Base-by-base conservation (phyloP, 768 basidiomycete genomes). In the Mycena maculata region DNA sequence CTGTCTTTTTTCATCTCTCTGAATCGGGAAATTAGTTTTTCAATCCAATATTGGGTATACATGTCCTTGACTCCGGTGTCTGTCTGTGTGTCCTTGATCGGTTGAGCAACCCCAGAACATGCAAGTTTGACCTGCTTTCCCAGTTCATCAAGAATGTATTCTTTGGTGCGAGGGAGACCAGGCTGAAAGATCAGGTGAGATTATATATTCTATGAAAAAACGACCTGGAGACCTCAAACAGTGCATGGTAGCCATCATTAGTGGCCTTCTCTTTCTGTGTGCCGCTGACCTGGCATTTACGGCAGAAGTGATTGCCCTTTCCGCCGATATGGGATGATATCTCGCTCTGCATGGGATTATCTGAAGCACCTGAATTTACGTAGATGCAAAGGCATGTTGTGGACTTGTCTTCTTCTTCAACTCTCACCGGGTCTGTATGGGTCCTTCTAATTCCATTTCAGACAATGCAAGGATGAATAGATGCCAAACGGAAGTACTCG, bases 11-110 rank as follows among this genome's bases (percentile, higher is more conserved):
- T 72, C 68, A 72, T 53, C 36, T 55, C 47, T 20, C 72, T 64
- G 31, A 76, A 67, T 31, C 67, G 55, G 15, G 60, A 53, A 4
- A 82, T 68, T 8, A 83, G 73, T 0, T 68, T 30, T 3, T 80
- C 74, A 63, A 84, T 83, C 80, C 80, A 83, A 42, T 73, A 58
- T 62, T 83, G 78, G 0, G 80, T 77, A 49, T 77, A 76, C 22
- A 57, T 55, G 67, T 84, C 83, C 63, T 85, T 84, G 28, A 82
- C 64, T 13, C 84, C 82, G 4, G 72, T 76, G 5, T 65, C 62
- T 0, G 76, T 77, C 61, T 83, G 82, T 2, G 49, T 25, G 10
- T 73, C 63, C 4, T 72, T 61, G 0, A 84, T 77, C 1, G 30
- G 64, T 0, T 74, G 57, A 16, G 76, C 69, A 23, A 80, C 72